Base-by-base conservation (phyloP, 2,329 filamentous ascomycete genomes). In the Keithomyces neogunnii region DNA sequence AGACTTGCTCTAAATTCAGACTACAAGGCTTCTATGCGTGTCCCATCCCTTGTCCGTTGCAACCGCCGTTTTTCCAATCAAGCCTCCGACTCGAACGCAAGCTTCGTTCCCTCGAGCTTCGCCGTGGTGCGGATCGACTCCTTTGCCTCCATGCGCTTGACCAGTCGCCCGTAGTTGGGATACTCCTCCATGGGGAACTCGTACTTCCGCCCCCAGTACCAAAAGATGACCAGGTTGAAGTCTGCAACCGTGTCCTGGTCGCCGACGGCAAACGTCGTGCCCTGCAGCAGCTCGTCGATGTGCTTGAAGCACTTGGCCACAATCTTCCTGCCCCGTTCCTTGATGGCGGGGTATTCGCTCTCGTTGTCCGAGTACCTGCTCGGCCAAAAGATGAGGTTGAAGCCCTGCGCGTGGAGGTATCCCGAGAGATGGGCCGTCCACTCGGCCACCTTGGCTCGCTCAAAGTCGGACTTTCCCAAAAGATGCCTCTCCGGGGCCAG, bases 351-450 rank as follows among this genome's bases (percentile, higher is more conserved):
- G 26, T 59, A 52, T n/a, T 51, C 33, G 0, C 50, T 46, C 5
- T 55, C 28, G 1, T 60, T 60, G 11, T 62, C 56, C 0, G 53
- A 60, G 48, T 63, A 69, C 1, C 67, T 56, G 1, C 32, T 42
- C 0, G 67, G 66, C 7, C 60, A 56, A 5, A 58, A 51, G 2
- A 56, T 47, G 33, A 60, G 60, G 5, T 51, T 63, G 28, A 60
- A 67, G 0, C 60, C 67, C 9, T 56, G 11, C 3, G 56, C 54
- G 38, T 70, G 68, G 3, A 69, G 47, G 1, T 63, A 63, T 0
- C 62, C 64, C 2, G 64, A 64, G 1, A 70, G 53, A 57, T 62
- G 69, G 2, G 53, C 54, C 13, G 65, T 38, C 68, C 68, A 71
- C 48, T 70, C 61, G 1, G 56, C 11, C 0, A 62, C 58, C 38